These are phyloP conservation scores for Cytospora piceae DNA, from an alignment of 2,329 filamentous ascomycete species.

Conservation along the genomic window DNA sequence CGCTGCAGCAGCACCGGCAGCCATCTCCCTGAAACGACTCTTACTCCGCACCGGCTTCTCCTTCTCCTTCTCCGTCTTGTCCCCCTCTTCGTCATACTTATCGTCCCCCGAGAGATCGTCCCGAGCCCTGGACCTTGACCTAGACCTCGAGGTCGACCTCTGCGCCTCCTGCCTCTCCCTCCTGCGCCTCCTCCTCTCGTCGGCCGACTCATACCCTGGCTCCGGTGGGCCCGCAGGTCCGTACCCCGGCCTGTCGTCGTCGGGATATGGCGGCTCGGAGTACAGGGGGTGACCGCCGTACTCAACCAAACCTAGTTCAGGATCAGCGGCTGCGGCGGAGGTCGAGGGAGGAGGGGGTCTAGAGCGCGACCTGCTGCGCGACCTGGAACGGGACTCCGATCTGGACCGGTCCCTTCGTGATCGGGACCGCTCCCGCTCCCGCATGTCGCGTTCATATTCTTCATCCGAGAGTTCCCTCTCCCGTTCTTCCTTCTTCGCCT, in stretches of 20 bases:
- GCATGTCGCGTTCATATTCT: conserved; percentile 42
- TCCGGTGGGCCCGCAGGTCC: conserved; percentile 11
- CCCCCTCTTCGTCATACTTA: conserved; percentile 30
- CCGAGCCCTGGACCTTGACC: conserved; percentile 35
- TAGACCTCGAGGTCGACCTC: conserved; percentile 36
- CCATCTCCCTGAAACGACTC: conserved; percentile 59
- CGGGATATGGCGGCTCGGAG: conserved; percentile 42
- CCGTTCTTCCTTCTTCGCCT: conserved; percentile 61
- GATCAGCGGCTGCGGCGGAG: conserved; percentile 55
- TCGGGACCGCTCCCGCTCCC: conserved; percentile 42
- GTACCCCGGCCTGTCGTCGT: conserved; percentile 30
- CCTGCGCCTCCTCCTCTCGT: conserved; percentile 39
- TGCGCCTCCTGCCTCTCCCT: conserved; percentile 37
- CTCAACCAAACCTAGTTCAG: conserved; percentile 70
- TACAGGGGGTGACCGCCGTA: conserved; percentile 64
- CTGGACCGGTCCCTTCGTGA: conserved; percentile 28
- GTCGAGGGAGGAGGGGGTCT: conserved; percentile 26
- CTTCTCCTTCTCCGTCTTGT: conserved; percentile 51
- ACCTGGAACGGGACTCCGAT: conserved; percentile 35
- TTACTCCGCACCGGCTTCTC: conserved; percentile 57
- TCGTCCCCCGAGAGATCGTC: conserved; percentile 33
- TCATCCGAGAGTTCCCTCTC: conserved; percentile 38
- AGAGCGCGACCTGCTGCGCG: conserved; percentile 53
- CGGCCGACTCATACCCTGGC: conserved; percentile 52
- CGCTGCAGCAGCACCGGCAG: conserved; percentile 57